Evolutionary conservation across 108 stramenopile genomes (phyloP).

Genomic region (Cyclotella baltica): DNA sequence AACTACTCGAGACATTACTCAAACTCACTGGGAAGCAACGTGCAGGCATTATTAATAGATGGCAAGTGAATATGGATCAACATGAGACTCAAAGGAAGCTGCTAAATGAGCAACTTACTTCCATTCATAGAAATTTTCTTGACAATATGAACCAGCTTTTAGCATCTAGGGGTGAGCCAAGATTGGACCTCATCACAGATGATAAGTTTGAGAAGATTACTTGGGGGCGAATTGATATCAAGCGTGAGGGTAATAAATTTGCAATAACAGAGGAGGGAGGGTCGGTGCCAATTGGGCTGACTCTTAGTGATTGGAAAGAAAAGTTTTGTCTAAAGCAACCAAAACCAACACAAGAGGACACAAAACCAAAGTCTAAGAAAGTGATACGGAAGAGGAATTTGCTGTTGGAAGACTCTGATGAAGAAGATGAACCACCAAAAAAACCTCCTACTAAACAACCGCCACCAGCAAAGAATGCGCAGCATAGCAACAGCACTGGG

Average conservation of each 20-base stretch:
- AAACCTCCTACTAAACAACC: background rate
- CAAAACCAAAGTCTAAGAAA: background rate
- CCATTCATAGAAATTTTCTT: conserved; percentile 37
- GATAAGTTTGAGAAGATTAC: conserved; percentile 77
- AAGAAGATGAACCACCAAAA: conserved; percentile 13
- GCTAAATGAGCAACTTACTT: conserved; percentile 42
- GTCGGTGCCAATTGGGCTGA: conserved; percentile 59
- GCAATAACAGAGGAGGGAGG: conserved; percentile 51
- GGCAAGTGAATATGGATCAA: conserved; percentile 60
- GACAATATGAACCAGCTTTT: conserved; percentile 47
- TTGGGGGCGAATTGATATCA: conserved; percentile 40
- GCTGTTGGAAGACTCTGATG: conserved; percentile 33
- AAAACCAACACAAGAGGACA: background rate
- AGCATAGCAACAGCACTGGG: conserved; percentile 11
- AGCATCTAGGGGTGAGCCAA: conserved; percentile 11
- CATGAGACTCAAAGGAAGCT: conserved; percentile 47
- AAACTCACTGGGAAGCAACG: background rate
- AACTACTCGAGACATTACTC: conserved; percentile 34
- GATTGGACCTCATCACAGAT: conserved; percentile 36
- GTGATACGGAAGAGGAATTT: conserved; percentile 10
- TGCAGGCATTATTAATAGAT: conserved; percentile 27
- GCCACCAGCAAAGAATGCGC: background rate
- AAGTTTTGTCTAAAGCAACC: conserved; percentile 27
- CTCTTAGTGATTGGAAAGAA: conserved; percentile 58
- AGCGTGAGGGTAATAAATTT: conserved; percentile 65